Conservation (phyloP, 75 land plant species). For the Cunninghamia lanceolata region DNA sequence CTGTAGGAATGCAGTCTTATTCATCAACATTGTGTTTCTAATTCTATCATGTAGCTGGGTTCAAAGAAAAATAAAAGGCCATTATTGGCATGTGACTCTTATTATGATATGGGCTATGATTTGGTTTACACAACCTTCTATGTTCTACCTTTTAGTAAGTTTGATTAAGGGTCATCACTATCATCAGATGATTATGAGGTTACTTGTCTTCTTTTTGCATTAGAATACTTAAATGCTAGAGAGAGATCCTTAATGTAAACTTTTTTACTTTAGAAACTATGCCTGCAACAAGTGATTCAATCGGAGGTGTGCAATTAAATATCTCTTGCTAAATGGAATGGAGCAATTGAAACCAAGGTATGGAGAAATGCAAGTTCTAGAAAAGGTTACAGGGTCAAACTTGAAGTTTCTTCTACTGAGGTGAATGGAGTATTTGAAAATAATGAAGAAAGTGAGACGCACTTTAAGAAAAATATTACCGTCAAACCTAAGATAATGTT, state of each 20-base stretch:
- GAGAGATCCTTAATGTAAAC: background rate
- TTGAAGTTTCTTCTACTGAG: constrained; percentile 57
- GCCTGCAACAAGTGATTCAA: constrained; percentile 13
- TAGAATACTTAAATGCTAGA: background rate
- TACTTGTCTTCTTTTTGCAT: background rate
- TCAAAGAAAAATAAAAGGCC: constrained; percentile 13
- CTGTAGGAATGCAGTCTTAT: no score
- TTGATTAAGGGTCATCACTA: background rate
- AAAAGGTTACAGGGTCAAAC: background rate
- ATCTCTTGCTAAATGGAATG: background rate
- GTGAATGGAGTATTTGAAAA: constrained; percentile 15
- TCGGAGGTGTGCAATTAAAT: constrained; percentile 18
- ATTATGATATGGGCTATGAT: no score
- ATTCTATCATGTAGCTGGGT: constrained; percentile 24
- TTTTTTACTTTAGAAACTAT: constrained; percentile 17
- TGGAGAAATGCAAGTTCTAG: constrained; percentile 17
- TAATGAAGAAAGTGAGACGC: constrained; percentile 8
- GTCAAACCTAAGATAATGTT: constrained; percentile 37
- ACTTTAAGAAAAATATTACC: background rate
- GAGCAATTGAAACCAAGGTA: constrained; percentile 9
- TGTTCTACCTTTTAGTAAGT: constrained; percentile 44
- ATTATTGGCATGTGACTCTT: constrained; percentile 49
- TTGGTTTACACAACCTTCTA: no score
- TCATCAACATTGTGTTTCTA: background rate
- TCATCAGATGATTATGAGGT: background rate